These are phyloP conservation scores for Talaromyces borbonicus DNA, from an alignment of 495 filamentous ascomycete species.

Conservation along the genomic window DNA sequence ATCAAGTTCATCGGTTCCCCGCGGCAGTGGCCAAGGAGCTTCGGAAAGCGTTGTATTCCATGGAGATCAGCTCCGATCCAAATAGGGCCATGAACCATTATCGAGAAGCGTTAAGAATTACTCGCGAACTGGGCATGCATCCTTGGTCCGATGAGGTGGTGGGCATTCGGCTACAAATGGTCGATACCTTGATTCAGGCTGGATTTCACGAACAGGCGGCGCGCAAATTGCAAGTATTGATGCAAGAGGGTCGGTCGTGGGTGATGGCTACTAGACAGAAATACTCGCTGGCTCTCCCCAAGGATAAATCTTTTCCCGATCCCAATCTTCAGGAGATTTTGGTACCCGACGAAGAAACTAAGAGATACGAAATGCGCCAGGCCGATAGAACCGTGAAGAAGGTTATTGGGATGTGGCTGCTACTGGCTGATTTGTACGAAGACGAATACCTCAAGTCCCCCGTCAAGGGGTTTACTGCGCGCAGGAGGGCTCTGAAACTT, in stretches of 20 bases:
- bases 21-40: conserved; percentile 67
- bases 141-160: conserved; percentile 82
- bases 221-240: conserved; percentile 55
- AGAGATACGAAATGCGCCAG: conserved; percentile 27
- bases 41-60: conserved; percentile 80
- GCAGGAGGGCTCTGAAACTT: conserved; percentile 79
- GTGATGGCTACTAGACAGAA: conserved; percentile 51
- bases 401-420: conserved; percentile 63
- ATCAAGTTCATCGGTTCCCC: conserved; percentile 68
- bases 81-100: conserved; percentile 71
- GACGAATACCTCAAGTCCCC: conserved; percentile 37
- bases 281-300: conserved; percentile 23
- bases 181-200: conserved; percentile 66
- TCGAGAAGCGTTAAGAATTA: conserved; percentile 59
- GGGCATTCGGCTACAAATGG: conserved; percentile 76
- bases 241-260: conserved; percentile 48
- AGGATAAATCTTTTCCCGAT: not conserved
- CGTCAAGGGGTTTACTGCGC: conserved; percentile 58
- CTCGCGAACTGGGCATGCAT: conserved; percentile 64
- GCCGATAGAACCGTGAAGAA: conserved; percentile 61
- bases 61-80: conserved; percentile 61
- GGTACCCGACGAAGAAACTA: conserved; percentile 7
- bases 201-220: conserved; percentile 54
- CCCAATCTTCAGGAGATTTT: not conserved
- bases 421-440: conserved; percentile 68